Evolutionary conservation across 345 rosid genomes (phyloP), one percentile per base, ranked within the genome.

Genomic region (Acer campestre): DNA sequence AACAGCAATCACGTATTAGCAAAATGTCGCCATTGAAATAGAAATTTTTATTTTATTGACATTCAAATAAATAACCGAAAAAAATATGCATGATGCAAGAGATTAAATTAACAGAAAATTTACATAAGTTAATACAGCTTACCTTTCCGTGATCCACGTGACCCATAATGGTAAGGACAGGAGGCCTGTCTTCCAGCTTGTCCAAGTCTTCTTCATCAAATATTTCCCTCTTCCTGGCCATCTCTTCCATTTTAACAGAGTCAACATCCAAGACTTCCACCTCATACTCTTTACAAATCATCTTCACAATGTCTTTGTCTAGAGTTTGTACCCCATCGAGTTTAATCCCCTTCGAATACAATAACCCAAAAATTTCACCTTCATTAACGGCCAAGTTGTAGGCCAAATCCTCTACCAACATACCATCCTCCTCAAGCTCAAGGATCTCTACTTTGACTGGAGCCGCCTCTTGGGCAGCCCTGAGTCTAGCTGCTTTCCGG

Each of bases 111-210:
- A 35, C 20, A 4, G 35, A 35, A 46, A 42, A 48, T 20, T 18
- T 70, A 9, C 22, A 38, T 61, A 49, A 29, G 49, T 13, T 10
- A 31, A 6, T 59, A 75, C 35, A 40, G 64, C 82, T 75, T 83
- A 90, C 99, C 93, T 96, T 96, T 83, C 99, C 99, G 69, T 96
- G 99, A 83, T 96, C 99, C 23, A 96, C 99, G 80, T 96, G 99
- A 80, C 99, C 99, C 99, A 96, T 96, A 77, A 96, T 96, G n/a
- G 99, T 96, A 77, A 96, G 91, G 70, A 96, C 97, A 79, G 99
- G 99, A 83, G 99, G 98, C 73, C 99, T 92, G 66, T 89, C 91
- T 85, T 85, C 90, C 48, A 96, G 89, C 78, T 94, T 93, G 88
- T 87, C 99, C 85, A 90, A 81, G 85, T 96, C 98, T 56, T 90